Base-by-base conservation (phyloP, 371 early-diverging fungal species). In the Apophysomyces elegans region DNA sequence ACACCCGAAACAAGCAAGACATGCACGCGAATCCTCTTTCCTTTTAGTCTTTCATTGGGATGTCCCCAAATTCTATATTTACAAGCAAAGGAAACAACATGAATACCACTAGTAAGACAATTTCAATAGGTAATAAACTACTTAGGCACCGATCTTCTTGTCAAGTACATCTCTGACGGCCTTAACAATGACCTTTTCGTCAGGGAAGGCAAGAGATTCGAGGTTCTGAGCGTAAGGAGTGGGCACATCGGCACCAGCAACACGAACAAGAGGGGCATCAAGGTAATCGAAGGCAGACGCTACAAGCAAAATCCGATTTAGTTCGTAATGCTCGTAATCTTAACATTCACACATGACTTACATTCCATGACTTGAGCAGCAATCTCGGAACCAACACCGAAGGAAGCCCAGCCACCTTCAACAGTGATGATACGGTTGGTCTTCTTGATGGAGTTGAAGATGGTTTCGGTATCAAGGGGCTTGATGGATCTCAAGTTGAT, bases 401-500 rank as follows among this genome's bases (percentile, higher is more conserved):
- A 99, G 78, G 89, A 86, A 57, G 99, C 99, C 96, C 96, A 99
- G 56, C 96, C 96, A 72, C 94, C 95, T 79, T 99, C 99, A 62
- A 99, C 99, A 39, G 99, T 94, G 65, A 99, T 89, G 56, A 99
- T 80, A 75, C 89, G 95, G 90, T 96, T 96, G 77, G 99, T 99
- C 91, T 99, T 99, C 87, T 94, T 96, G 73, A 99, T 89, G 1
- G 95, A 94, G 65, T 87, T 84, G 81, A 95, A 80, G 76, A 99
- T 93, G 61, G 98, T 92, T 37, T 92, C 92, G 56, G 93, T 91
- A 74, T 99, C 99, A 56, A 99, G 81, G 43, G 99, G 99, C 68
- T 96, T 92, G 80, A 99, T 97, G 58, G 98, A 93, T 62, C 99
- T 92, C 70, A 99, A 86, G 89, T 99, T 99, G 84, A 99, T 95